These are phyloP conservation scores for Taiozyma sp. DNA, from an alignment of 1,139 yeast species.

Conservation along the genomic window DNA sequence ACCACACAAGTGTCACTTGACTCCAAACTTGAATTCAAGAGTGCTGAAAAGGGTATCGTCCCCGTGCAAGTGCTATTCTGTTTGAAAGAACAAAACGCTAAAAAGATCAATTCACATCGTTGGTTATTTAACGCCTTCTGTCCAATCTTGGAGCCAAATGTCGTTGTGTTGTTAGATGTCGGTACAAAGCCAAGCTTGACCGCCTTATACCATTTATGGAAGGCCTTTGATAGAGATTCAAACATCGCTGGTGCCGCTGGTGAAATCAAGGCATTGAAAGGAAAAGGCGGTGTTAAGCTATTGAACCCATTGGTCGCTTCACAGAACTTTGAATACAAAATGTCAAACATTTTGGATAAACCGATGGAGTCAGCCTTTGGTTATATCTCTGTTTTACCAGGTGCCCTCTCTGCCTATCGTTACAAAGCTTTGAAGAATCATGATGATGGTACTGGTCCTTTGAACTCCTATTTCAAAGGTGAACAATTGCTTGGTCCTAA, in stretches of 20 bases:
- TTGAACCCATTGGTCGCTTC: conserved; percentile 93
- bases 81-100: conserved; percentile 81
- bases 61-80: conserved; percentile 93
- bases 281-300: conserved; percentile 74
- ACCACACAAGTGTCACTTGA: conserved; percentile 88
- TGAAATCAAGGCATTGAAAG: conserved; percentile 91
- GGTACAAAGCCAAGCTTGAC: conserved; percentile 87
- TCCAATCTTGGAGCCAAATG: conserved; percentile 86
- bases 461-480: conserved; percentile 85
- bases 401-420: conserved; percentile 93
- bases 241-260: conserved; percentile 99
- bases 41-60: conserved; percentile 76
- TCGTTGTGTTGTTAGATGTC: conserved; percentile 79
- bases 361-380: conserved; percentile 94
- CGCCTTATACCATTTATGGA: conserved; percentile 91
- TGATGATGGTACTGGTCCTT: conserved; percentile 90
- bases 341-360: conserved; percentile 92
- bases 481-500: conserved; percentile 45
- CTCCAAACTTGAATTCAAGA: conserved; percentile 76
- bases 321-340: conserved; percentile 93
- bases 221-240: conserved; percentile 92
- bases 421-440: conserved; percentile 83
- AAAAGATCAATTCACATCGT: conserved; percentile 91
- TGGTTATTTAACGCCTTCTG: conserved; percentile 94
- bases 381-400: conserved; percentile 90